Base-by-base conservation (phyloP, 1,284 basidiomycete species). In the Paramarasmius palmivorus region DNA sequence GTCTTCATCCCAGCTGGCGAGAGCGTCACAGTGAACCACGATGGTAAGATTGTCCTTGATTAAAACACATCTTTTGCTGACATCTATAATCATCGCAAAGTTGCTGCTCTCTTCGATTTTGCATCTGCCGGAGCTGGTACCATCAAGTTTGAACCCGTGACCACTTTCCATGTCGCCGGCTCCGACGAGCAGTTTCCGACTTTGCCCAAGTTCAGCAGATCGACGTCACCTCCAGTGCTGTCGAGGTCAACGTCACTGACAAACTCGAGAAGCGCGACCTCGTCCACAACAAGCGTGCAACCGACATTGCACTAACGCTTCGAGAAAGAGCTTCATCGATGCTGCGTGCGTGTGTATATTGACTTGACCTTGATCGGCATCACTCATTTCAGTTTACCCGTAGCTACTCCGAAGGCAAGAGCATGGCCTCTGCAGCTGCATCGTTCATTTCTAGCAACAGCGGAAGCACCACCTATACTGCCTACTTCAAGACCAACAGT, bases 1-100 rank as follows among this genome's bases (percentile, higher is more conserved):
- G 59, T 68, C 26, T 62, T 66, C 56, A 74, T 78, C 57, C 64
- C 66, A 17, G 69, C 75, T 17, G 74, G 75, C 15, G 60, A 73
- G 57, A 70, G 68, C 32, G 56, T 76, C 46, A 69, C 68, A 26
- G 71, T 73, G 42, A 63, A 63, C 40, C 76, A 76, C 55, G 65
- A 71, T 45, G 66, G 75, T 73, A 54, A 50, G 56, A 39, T 34
- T 10, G 46, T 46, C 42, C 7, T 36, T 17, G n/a, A n/a, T 29
- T 32, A 19, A 14, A 14, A 19, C 14, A 20, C 9, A 25, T 25
- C 10, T 23, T 34, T 36, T 17, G 4, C 26, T 51, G 15, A 29
- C 42, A 32, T 17, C 25, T 26, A 46, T 32, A 10, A 17, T 19
- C 38, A 20, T 9, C 17, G 19, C 32, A 8, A 49, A 73, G 71